Conservation (phyloP, 768 basidiomycete species). For the Clitopilus passeckerianus region DNA sequence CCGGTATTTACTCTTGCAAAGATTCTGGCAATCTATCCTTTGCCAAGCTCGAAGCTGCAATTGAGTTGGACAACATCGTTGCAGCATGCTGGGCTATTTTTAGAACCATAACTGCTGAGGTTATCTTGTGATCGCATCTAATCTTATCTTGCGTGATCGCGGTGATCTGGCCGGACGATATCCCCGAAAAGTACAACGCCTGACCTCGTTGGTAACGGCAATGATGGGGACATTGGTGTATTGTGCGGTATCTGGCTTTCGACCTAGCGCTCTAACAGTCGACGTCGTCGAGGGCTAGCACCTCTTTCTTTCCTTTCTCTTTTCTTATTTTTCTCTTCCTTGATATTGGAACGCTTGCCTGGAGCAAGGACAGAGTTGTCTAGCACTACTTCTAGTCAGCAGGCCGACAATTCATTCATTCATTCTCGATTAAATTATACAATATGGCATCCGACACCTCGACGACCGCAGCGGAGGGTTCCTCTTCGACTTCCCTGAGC, state of each 20-base stretch:
- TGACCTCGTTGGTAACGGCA: background rate
- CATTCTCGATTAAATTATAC: slow-evolving; percentile 1
- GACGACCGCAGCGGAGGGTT: slow-evolving; percentile 20
- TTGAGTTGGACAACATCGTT: background rate
- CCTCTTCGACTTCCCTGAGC: slow-evolving; percentile 9
- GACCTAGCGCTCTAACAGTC: background rate
- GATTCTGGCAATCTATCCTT: too few relatives aligned
- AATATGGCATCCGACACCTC: slow-evolving; percentile 10
- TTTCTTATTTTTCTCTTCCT: slow-evolving; percentile 8
- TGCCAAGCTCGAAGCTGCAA: too few relatives aligned
- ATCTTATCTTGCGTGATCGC: background rate
- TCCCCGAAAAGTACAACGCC: background rate
- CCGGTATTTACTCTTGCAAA: too few relatives aligned
- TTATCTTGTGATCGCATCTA: background rate
- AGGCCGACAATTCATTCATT: slow-evolving; percentile 12
- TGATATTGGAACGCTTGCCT: slow-evolving; percentile 26
- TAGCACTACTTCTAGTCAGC: slow-evolving; percentile 16
- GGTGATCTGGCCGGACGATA: background rate
- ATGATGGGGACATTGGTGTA: background rate
- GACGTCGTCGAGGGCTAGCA: slow-evolving; percentile 8
- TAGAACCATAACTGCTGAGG: background rate
- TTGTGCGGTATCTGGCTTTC: background rate
- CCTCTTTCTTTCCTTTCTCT: background rate
- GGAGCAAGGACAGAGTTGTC: slow-evolving; percentile 27
- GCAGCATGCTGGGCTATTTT: background rate